phyloP scores from a whole-genome alignment of 768 basidiomycete genomes.

The Boletus pseudopeckii region DNA sequence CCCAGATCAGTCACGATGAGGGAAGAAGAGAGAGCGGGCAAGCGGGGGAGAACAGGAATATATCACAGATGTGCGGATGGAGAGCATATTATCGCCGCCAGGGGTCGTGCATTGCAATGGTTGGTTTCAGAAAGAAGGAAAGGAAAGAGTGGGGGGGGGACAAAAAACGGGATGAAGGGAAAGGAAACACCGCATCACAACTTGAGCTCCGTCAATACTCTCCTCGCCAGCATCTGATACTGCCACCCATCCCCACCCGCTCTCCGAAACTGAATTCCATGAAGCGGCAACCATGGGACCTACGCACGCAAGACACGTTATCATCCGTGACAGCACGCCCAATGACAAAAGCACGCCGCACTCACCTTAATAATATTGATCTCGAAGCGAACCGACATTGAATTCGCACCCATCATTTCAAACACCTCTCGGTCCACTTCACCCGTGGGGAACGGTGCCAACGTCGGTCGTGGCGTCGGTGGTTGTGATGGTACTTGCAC shows the following conservation, averaged over 20 bases:
- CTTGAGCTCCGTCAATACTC: constrained; percentile 85
- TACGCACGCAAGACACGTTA: constrained; percentile 28
- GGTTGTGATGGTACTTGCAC: constrained; percentile 8
- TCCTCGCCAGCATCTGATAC: constrained; percentile 91
- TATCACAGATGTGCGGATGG: constrained; percentile 18
- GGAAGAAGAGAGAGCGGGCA: neutral
- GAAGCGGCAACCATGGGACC: constrained; percentile 91
- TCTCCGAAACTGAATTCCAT: constrained; percentile 94
- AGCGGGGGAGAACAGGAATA: constrained; percentile 9
- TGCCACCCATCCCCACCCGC: constrained; percentile 93
- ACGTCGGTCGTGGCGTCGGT: constrained; percentile 36
- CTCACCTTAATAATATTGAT: constrained; percentile 95
- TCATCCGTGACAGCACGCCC: neutral
- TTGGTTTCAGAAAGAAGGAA: neutral
- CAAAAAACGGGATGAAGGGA: neutral
- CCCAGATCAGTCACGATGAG: neutral
- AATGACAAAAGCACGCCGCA: constrained; percentile 3
- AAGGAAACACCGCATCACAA: constrained; percentile 42
- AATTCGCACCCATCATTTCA: constrained; percentile 71
- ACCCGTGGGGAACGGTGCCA: constrained; percentile 59
- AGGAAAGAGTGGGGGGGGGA: neutral
- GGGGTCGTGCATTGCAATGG: constrained; percentile 9
- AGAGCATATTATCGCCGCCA: constrained; percentile 24
- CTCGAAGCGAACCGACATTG: constrained; percentile 90
- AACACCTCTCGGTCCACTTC: constrained; percentile 67